Percentiles rank a stretch among this genome's conserved stretches.
These are phyloP conservation scores for Ogataea hybrid DNA, from an alignment of 1,139 yeast species.

Conservation along the genomic window DNA sequence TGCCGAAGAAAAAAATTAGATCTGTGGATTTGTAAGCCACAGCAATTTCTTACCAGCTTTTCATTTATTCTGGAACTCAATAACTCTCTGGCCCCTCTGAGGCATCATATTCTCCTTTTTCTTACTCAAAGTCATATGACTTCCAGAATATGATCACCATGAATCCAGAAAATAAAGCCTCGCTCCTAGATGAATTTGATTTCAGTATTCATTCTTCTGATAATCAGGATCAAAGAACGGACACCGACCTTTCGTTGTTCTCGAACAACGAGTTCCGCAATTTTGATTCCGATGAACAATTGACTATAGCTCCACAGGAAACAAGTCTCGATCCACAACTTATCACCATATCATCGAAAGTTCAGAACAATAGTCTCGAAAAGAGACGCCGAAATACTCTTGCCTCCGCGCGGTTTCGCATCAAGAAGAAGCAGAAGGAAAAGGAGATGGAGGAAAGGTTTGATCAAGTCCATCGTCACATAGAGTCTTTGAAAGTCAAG, in stretches of 20 bases:
- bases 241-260: conserved; percentile 29
- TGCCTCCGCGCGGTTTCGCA: conserved; percentile 61
- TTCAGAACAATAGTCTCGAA: conserved; percentile 9
- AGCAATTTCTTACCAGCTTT: background rate
- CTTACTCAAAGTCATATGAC: conserved; percentile 12
- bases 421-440: conserved; percentile 59
- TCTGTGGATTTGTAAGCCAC: background rate
- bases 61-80: background rate
- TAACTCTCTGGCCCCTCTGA: background rate
- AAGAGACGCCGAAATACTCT: conserved; percentile 59
- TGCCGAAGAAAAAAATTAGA: background rate
- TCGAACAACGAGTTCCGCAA: conserved; percentile 26
- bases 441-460: conserved; percentile 55
- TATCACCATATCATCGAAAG: background rate
- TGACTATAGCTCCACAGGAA: conserved; percentile 1
- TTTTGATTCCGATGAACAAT: conserved; percentile 16
- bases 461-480: conserved; percentile 36
- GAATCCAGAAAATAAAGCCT: conserved; percentile 2
- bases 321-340: conserved; percentile 9
- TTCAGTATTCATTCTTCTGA: conserved; percentile 10
- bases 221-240: background rate
- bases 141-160: background rate
- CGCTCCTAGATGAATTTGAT: conserved; percentile 18
- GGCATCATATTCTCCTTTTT: background rate
- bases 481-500: conserved; percentile 28